phyloP scores from a whole-genome alignment of 148 eudicot species.

The Fagopyrum homotropicum region DNA sequence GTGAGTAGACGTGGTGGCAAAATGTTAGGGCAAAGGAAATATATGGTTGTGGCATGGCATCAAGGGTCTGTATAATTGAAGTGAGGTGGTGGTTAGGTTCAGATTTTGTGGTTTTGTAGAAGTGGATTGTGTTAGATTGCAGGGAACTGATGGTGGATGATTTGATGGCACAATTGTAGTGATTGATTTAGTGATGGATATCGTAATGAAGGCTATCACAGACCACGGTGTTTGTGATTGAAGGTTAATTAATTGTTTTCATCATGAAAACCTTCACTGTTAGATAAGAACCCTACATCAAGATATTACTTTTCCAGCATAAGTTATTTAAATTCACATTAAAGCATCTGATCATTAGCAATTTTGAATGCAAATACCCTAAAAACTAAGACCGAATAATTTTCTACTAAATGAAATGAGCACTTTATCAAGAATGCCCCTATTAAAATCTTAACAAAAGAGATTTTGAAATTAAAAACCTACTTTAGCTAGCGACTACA shows the following conservation, averaged over 20 bases:
- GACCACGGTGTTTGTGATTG: neutral
- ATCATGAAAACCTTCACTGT: neutral
- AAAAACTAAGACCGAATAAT: too few relatives aligned
- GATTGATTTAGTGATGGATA: neutral
- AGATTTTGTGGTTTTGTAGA: neutral
- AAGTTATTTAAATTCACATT: too few relatives aligned
- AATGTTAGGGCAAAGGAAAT: neutral
- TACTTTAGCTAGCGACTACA: neutral
- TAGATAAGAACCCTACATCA: neutral
- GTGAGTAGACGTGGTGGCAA: neutral
- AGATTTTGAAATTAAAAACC: too few relatives aligned
- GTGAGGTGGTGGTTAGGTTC: neutral
- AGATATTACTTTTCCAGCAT: too few relatives aligned
- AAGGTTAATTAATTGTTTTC: neutral
- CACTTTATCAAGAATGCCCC: neutral
- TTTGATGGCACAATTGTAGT: neutral
- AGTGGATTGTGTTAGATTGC: neutral
- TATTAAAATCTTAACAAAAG: neutral
- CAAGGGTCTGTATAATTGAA: neutral
- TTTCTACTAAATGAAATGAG: too few relatives aligned
- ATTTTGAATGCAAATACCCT: too few relatives aligned
- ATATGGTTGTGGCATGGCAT: neutral
- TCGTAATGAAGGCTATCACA: neutral
- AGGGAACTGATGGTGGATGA: neutral
- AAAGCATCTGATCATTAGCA: too few relatives aligned